phyloP scores from a whole-genome alignment of 2,329 filamentous ascomycete species.

The Penicillium sp. region DNA sequence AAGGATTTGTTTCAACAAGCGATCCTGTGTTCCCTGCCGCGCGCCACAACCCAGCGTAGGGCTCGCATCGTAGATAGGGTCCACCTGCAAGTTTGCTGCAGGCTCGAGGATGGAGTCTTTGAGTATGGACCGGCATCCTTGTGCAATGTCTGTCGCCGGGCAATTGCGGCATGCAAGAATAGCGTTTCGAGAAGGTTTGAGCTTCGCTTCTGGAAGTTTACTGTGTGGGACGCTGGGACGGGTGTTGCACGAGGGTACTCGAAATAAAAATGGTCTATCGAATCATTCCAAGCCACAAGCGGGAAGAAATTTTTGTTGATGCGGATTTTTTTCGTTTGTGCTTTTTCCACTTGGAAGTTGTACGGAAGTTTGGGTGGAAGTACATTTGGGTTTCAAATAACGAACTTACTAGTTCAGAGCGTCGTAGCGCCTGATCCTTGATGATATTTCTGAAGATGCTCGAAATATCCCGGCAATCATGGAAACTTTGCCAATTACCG shows the following conservation, averaged over 20 bases:
- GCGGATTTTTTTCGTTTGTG: neutral
- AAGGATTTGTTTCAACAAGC: neutral
- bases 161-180: neutral
- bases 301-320: neutral
- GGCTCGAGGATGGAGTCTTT: neutral
- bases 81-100: neutral
- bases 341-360: neutral
- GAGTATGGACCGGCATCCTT: neutral
- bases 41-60: neutral
- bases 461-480: too few relatives aligned
- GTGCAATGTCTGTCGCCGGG: neutral
- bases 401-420: too few relatives aligned
- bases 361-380: too few relatives aligned
- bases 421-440: too few relatives aligned
- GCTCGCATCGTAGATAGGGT: neutral
- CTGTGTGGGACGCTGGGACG: neutral
- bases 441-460: too few relatives aligned
- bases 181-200: neutral
- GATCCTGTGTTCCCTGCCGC: neutral
- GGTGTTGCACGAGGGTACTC: neutral
- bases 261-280: neutral
- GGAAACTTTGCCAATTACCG: too few relatives aligned
- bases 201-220: conserved; percentile 1
- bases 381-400: too few relatives aligned
- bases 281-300: neutral